Evolutionary conservation across 129 eudicot genomes (phyloP).

Genomic region (Helichrysum umbraculigerum): DNA sequence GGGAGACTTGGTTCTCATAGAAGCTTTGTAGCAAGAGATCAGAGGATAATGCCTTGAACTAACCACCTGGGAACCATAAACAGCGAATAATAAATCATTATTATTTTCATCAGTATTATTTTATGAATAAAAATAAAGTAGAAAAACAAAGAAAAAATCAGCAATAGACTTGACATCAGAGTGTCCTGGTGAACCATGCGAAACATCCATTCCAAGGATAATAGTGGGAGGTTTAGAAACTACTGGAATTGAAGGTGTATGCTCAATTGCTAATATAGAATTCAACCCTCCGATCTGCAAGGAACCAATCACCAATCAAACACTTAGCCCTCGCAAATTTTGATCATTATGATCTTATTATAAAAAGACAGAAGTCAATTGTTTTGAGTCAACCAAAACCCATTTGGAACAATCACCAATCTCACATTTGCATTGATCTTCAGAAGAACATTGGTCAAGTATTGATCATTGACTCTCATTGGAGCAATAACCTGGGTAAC

Average conservation of each 20-base stretch:
- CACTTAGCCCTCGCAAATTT: not conserved
- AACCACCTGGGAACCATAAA: slow-evolving; percentile 56
- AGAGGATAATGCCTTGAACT: slow-evolving; percentile 86
- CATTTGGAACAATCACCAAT: not conserved
- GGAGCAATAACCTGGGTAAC: slow-evolving; percentile 71
- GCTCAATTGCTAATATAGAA: slow-evolving; percentile 57
- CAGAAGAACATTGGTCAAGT: slow-evolving; percentile 58
- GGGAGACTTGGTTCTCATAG: slow-evolving; percentile 75
- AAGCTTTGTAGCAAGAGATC: slow-evolving; percentile 82
- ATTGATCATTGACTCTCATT: slow-evolving; percentile 59
- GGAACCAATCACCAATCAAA: not conserved
- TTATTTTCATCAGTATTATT: not conserved
- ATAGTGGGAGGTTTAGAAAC: slow-evolving; percentile 75
- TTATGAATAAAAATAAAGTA: no score
- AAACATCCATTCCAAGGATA: slow-evolving; percentile 88
- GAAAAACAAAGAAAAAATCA: slow-evolving; percentile 28
- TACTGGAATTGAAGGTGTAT: slow-evolving; percentile 55
- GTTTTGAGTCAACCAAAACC: not conserved
- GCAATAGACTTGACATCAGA: slow-evolving; percentile 86
- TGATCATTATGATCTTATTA: not conserved
- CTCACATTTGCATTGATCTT: slow-evolving; percentile 81
- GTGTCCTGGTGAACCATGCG: slow-evolving; percentile 86
- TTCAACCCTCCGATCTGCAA: slow-evolving; percentile 88
- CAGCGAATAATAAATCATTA: not conserved
- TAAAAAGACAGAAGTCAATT: no score